These are phyloP conservation scores for Mycena haematopus DNA, from an alignment of 768 basidiomycete species.

Conservation along the genomic window DNA sequence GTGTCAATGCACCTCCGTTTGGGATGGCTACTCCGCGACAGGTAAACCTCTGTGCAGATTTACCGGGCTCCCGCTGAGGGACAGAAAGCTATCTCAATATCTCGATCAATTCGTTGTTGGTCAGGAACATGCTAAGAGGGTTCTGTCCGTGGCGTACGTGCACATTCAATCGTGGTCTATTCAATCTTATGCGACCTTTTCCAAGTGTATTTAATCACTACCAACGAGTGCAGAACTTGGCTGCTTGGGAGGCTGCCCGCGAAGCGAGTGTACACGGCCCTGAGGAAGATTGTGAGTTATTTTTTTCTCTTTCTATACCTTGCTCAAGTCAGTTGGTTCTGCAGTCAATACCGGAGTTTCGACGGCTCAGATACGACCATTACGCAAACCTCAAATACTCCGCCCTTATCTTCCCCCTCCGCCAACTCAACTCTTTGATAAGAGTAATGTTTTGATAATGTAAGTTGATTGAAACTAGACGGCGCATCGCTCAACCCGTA, in stretches of 20 bases:
- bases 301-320: background rate
- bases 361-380: conserved; percentile 68
- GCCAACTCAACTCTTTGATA: conserved; percentile 75
- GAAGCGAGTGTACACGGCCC: conserved; percentile 28
- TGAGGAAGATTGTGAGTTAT: conserved; percentile 31
- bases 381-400: conserved; percentile 47
- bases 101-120: conserved; percentile 91
- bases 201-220: conserved; percentile 95
- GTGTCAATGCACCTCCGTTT: conserved; percentile 15
- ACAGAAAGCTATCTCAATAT: conserved; percentile 77
- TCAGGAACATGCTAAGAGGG: conserved; percentile 92
- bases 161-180: background rate
- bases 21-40: conserved; percentile 55
- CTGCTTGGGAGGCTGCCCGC: conserved; percentile 51
- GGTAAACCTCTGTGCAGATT: conserved; percentile 31
- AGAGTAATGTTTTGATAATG: conserved; percentile 96
- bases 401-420: conserved; percentile 50
- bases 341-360: conserved; percentile 50
- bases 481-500: conserved; percentile 3
- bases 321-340: conserved; percentile 5
- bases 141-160: conserved; percentile 90
- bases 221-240: conserved; percentile 79
- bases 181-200: conserved; percentile 1
- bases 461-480: conserved; percentile 42
- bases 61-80: background rate